Evolutionary conservation across 169 alveolate genomes (phyloP).

Genomic region (Plasmodium coatneyi): DNA sequence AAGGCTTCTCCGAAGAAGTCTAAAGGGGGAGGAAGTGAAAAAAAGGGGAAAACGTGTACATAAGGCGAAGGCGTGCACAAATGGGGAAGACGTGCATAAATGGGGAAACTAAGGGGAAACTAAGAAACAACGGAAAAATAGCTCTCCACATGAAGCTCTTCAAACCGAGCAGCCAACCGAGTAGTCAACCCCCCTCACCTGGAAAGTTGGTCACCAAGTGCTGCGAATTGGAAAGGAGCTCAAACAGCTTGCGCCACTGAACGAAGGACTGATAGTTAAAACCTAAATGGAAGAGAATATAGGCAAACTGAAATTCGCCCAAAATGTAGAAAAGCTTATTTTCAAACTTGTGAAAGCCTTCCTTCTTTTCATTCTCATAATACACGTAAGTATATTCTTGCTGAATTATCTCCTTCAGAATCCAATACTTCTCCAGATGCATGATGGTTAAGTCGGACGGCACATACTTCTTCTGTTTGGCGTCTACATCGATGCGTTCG

Average conservation of each 20-base stretch:
- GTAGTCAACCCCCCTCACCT: conserved; percentile 1
- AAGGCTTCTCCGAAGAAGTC: conserved; percentile 66
- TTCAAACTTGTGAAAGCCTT: conserved; percentile 51
- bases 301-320: conserved; percentile 75
- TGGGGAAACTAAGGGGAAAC: not conserved
- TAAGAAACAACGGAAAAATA: not conserved
- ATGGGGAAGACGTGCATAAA: not conserved
- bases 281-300: conserved; percentile 67
- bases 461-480: conserved; percentile 34
- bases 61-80: not conserved
- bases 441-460: conserved; percentile 65
- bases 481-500: conserved; percentile 45
- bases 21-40: conserved; percentile 6
- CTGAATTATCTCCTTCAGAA: conserved; percentile 62
- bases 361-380: conserved; percentile 55
- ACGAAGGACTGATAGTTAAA: conserved; percentile 70
- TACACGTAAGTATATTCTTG: conserved; percentile 75
- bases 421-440: conserved; percentile 71
- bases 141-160: not conserved
- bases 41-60: not conserved
- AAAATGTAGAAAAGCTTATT: conserved; percentile 70
- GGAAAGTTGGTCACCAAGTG: conserved; percentile 32
- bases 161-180: not conserved
- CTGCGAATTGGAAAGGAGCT: conserved; percentile 53
- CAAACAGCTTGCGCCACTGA: conserved; percentile 70